Evolutionary conservation across 768 basidiomycete genomes (phyloP).

Genomic region (Xerocomellus dryophilus): DNA sequence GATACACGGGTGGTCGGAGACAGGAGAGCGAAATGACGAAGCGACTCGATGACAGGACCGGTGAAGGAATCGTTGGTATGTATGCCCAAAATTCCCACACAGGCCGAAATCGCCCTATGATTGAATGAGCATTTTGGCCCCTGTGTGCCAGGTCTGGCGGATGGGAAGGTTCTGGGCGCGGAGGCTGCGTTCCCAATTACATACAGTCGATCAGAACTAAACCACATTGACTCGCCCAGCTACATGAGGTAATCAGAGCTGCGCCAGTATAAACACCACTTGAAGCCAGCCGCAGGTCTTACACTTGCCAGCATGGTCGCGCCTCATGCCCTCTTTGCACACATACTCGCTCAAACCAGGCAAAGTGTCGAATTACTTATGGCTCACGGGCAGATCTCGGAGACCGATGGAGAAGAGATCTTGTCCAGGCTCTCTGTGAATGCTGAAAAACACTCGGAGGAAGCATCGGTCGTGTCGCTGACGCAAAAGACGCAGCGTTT

Average conservation of each 20-base stretch:
- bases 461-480: slow-evolving; percentile 19
- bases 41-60: too few relatives aligned
- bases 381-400: slow-evolving; percentile 40
- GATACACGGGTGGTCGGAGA: too few relatives aligned
- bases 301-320: slow-evolving; percentile 23
- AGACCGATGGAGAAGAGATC: slow-evolving; percentile 40
- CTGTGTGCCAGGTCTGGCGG: too few relatives aligned
- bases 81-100: too few relatives aligned
- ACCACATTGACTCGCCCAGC: neutral
- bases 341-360: slow-evolving; percentile 46
- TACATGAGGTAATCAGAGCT: slow-evolving; percentile 24
- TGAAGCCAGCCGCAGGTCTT: neutral
- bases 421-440: slow-evolving; percentile 39
- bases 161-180: too few relatives aligned
- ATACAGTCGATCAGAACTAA: neutral
- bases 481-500: slow-evolving; percentile 22
- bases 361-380: slow-evolving; percentile 47
- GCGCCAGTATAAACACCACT: slow-evolving; percentile 14
- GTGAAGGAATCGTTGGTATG: too few relatives aligned
- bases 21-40: too few relatives aligned
- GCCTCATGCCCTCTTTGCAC: slow-evolving; percentile 22
- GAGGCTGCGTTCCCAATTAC: too few relatives aligned
- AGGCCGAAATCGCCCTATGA: too few relatives aligned
- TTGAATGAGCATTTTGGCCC: too few relatives aligned
- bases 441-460: slow-evolving; percentile 18